A percentile compares a stretch with the other conserved stretches of the same genome.
Conservation (phyloP, 2,329 filamentous ascomycete genomes). For the Coniochaeta ligniaria region DNA sequence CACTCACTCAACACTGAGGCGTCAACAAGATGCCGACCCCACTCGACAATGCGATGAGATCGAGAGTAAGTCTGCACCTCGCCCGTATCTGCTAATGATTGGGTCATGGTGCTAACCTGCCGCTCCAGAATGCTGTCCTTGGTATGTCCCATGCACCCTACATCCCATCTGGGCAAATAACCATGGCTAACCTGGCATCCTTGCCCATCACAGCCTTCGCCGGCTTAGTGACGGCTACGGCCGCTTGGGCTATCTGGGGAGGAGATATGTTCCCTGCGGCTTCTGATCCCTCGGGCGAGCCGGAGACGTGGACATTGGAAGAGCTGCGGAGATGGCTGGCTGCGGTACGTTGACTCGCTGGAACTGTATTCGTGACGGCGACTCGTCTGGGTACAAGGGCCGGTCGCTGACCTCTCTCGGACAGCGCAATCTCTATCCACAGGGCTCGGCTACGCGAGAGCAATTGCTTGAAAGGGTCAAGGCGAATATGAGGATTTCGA, state of each 20-base stretch:
- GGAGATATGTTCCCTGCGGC: constrained; percentile 73
- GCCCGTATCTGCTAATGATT: constrained; percentile 1
- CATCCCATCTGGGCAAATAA: neutral
- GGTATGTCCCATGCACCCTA: constrained; percentile 34
- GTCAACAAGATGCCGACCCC: constrained; percentile 55
- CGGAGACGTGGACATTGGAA: constrained; percentile 64
- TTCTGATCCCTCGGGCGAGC: constrained; percentile 71
- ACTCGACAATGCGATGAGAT: constrained; percentile 61
- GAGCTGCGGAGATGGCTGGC: constrained; percentile 78
- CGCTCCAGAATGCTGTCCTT: constrained; percentile 57
- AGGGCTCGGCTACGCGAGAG: constrained; percentile 33
- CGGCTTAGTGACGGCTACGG: constrained; percentile 72
- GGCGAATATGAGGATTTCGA: constrained; percentile 37
- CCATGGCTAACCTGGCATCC: neutral
- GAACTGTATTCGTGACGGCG: neutral
- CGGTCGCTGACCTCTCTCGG: constrained; percentile 6
- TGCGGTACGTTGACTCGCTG: constrained; percentile 48
- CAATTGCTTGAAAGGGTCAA: constrained; percentile 38
- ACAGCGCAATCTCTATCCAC: constrained; percentile 40
- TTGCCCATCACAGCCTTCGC: constrained; percentile 56
- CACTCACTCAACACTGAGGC: neutral
- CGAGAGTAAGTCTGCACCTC: constrained; percentile 45
- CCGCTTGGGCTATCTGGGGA: constrained; percentile 80
- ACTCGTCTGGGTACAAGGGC: neutral
- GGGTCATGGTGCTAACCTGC: constrained; percentile 9